Evolutionary conservation across 352 stramenopile species (phyloP), one percentile per base, ranked within the genome.

Genomic region (Pythium aristosporum): DNA sequence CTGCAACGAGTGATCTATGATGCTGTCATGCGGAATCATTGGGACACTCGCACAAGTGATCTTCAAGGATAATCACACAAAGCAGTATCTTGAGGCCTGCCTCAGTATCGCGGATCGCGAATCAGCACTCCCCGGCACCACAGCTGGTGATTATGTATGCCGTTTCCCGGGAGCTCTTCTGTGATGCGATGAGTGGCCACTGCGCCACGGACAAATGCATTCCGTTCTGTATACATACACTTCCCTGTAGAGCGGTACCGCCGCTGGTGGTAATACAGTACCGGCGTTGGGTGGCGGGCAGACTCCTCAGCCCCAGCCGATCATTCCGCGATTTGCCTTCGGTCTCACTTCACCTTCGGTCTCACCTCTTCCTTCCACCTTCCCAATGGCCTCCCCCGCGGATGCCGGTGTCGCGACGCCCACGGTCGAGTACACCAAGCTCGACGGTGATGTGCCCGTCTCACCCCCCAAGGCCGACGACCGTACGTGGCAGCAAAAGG

Each of bases 371-470:
- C 50, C 12, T n/a, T 2, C 55, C 13, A 25, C 15, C 28, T 41
- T 61, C 34, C n/a, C 42, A 4, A 37, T 43, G 16, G 37, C 55
- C 28, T 61, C 55, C 12, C 55, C 55, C 1, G 16, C 46, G 25
- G 43, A 51, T 42, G 63, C 61, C 47, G 51, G 23, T 30, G 25
- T n/a, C 56, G 62, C 62, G 54, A 64, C 47, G 42, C 62, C 62
- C 21, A 59, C 48, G 47, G 43, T 21, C 51, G 48, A 63, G 49
- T 70, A 70, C 63, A 54, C 49, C 56, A 70, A 70, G 49, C 63
- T 70, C 46, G 63, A 70, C 34, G 63, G 63, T 49, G 63, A 65
- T 44, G 56, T 70, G 34, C 63, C 63, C 20, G 28, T 53, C 1
- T 32, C 52, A n/a, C 6, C 32, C 34, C n/a, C 54, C 32, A 20